Evolutionary conservation across 2,329 filamentous ascomycete species (phyloP).

Genomic region (Aureobasidium sp.): DNA sequence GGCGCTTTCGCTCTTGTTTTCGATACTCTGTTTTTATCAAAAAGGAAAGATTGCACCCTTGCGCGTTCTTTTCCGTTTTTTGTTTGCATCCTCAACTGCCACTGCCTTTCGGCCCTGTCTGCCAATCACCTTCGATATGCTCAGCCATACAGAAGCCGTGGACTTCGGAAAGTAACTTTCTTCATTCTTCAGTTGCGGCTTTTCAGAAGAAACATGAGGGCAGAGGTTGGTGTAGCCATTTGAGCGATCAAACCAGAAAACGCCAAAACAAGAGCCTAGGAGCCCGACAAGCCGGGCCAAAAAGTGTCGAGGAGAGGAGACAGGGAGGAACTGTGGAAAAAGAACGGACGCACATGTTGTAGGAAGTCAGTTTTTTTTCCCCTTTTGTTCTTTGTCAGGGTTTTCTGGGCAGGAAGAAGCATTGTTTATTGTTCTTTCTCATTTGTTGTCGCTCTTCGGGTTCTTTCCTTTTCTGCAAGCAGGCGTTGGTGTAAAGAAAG

Average conservation of each 20-base stretch:
- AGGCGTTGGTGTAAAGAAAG: conserved; percentile 9
- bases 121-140: background rate
- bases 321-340: background rate
- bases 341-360: background rate
- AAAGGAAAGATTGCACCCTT: background rate
- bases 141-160: no score
- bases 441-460: background rate
- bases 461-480: background rate
- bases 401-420: background rate
- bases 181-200: no score
- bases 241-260: background rate
- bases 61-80: background rate
- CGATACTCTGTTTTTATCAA: conserved; percentile 6
- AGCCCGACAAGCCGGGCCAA: background rate
- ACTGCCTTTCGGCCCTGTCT: background rate
- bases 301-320: background rate
- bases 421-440: background rate
- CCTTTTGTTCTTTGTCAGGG: background rate
- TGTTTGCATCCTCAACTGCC: background rate
- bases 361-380: background rate
- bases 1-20: background rate
- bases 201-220: background rate
- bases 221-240: background rate
- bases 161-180: no score
- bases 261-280: background rate